Evolutionary conservation across 2,329 filamentous ascomycete genomes (phyloP).

Genomic region (Scortechinia acanthostroma): DNA sequence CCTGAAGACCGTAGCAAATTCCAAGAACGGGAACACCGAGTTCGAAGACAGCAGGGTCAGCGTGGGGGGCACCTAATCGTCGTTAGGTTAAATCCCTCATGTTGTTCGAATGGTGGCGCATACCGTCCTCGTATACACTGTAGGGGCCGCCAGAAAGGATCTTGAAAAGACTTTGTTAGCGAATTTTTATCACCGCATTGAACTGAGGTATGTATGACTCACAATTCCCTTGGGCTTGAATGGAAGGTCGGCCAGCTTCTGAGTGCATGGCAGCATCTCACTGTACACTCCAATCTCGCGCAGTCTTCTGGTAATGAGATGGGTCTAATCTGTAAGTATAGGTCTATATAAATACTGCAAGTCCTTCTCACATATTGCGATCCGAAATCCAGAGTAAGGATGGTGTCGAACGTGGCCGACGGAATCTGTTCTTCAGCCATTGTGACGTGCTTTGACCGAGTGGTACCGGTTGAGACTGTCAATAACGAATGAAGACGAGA

Average conservation of each 20-base stretch:
- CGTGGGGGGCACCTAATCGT: conserved; percentile 39
- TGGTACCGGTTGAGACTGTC: no score
- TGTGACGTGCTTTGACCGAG: no score
- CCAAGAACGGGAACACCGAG: conserved; percentile 54
- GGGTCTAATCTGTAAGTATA: conserved; percentile 31
- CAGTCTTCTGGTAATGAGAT: conserved; percentile 70
- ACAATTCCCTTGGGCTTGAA: conserved; percentile 83
- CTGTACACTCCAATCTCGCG: conserved; percentile 75
- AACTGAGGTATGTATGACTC: conserved; percentile 44
- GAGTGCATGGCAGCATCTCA: conserved; percentile 83
- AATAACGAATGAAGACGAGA: no score
- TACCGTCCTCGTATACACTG: conserved; percentile 74
- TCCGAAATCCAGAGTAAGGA: conserved; percentile 67
- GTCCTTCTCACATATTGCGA: conserved; percentile 6
- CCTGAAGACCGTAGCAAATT: conserved; percentile 54
- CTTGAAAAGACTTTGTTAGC: conserved; percentile 5
- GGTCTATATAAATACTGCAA: conserved; percentile 4
- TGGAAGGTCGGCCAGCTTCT: conserved; percentile 68
- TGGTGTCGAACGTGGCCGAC: conserved; percentile 50
- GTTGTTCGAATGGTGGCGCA: conserved; percentile 37
- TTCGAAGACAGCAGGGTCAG: conserved; percentile 76
- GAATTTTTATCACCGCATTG: conserved; percentile 2
- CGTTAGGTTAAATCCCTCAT: neutral
- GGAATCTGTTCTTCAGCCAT: no score
- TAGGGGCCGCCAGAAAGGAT: conserved; percentile 27